Percentiles rank a stretch among this genome's conserved stretches.
phyloP scores from a whole-genome alignment of 768 basidiomycete genomes.

The Leccinum broughii region DNA sequence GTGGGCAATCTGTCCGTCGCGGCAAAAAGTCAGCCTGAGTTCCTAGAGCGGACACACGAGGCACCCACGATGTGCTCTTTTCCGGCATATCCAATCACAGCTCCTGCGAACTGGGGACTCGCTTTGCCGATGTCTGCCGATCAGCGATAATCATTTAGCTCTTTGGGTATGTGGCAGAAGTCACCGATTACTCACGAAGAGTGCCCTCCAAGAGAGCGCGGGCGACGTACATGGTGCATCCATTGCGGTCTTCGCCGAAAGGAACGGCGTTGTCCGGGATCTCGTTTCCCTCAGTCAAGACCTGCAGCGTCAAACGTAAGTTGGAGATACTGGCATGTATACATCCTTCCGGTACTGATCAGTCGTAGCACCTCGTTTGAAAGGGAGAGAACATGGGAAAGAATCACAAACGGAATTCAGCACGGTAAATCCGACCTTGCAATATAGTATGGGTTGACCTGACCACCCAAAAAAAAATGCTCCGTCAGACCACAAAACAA shows the following conservation, averaged over 20 bases:
- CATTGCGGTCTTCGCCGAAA: slow-evolving; percentile 34
- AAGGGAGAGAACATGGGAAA: slow-evolving; percentile 78
- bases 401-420: slow-evolving; percentile 56
- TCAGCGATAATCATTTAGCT: neutral
- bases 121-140: slow-evolving; percentile 37
- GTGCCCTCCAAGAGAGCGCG: slow-evolving; percentile 33
- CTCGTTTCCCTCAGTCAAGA: slow-evolving; percentile 30
- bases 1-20: neutral
- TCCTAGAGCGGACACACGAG: neutral
- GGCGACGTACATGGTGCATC: slow-evolving; percentile 29
- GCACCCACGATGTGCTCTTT: slow-evolving; percentile 33
- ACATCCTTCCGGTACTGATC: neutral
- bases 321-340: neutral
- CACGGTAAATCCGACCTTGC: slow-evolving; percentile 42
- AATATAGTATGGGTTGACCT: too few species aligned
- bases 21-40: neutral
- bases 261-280: slow-evolving; percentile 38
- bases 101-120: slow-evolving; percentile 32
- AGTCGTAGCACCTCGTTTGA: slow-evolving; percentile 61
- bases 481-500: too few species aligned
- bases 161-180: neutral
- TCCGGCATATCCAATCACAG: slow-evolving; percentile 34
- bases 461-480: too few species aligned
- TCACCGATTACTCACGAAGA: slow-evolving; percentile 25
- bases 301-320: slow-evolving; percentile 11